Base-by-base conservation (phyloP, 768 basidiomycete genomes). In the Steccherinum ochraceum region DNA sequence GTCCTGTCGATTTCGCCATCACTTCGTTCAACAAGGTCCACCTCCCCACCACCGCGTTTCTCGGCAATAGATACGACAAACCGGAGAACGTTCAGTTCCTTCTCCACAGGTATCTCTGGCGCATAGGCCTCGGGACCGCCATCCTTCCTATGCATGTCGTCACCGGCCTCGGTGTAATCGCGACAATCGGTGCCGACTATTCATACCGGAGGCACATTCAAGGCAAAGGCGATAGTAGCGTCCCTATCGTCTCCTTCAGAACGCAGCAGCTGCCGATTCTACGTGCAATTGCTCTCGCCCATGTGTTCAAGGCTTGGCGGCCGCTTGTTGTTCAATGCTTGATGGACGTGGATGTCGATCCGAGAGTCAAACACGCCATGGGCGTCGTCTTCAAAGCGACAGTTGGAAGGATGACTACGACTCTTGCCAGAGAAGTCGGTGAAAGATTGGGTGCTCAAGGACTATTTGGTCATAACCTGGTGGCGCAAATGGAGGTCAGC, bases 361-460 rank as follows among this genome's bases (percentile, higher is more conserved):
- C 60, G 5, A 57, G 65, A 46, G 56, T 67, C 20, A 69, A 77
- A 43, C 79, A 81, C 55, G 80, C 75, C 16, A 61, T 82, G 53
- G 74, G 80, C 12, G 77, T 79, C 20, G 74, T 79, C 49, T 66
- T 71, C 45, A 85, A 85, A 64, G 68, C 81, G 5, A 60, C 68
- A 4, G 53, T 66, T 11, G 52, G 62, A 52, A 74, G 73, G 54
- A 58, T 56, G 3, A 58, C 60, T 2, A 52, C 56, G 5, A 46
- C 44, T 16, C 41, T 66, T 1, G 46, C 45, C 0, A 64, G 73
- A 10, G 76, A 77, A 50, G 51, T 73, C 5, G 53, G 59, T 1
- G 73, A 75, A 25, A 64, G 73, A 18, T 72, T 69, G 45, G 75
- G 75, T 7, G 74, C 73, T 1, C 73, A 72, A 56, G 74, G 75